Evolutionary conservation across 2,329 filamentous ascomycete genomes (phyloP).

Genomic region (Colletotrichum sp.): DNA sequence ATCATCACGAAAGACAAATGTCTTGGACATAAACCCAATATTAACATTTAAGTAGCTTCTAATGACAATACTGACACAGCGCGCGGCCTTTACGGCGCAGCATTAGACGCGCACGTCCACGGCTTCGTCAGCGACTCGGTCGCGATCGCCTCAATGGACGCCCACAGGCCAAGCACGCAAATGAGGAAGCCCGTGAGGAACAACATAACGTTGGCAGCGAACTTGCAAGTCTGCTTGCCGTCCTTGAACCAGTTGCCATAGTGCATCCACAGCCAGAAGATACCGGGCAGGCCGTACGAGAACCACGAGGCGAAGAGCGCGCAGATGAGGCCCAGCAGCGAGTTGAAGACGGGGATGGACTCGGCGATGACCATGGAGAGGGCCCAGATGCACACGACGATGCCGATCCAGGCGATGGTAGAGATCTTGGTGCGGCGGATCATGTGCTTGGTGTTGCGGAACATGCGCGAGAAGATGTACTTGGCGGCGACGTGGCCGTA

Average conservation of each 20-base stretch:
- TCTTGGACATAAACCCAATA: neutral
- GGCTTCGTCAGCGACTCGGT: slow-evolving; percentile 32
- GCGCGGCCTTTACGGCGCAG: neutral
- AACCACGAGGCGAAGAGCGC: slow-evolving; percentile 73
- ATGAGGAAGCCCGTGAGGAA: slow-evolving; percentile 38
- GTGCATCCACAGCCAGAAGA: slow-evolving; percentile 54
- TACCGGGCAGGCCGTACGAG: slow-evolving; percentile 54
- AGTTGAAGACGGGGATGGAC: slow-evolving; percentile 72
- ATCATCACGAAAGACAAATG: neutral
- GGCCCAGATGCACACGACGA: slow-evolving; percentile 61
- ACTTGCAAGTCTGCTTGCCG: slow-evolving; percentile 34
- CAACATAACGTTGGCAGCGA: slow-evolving; percentile 34
- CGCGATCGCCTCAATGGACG: slow-evolving; percentile 39
- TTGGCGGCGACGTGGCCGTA: slow-evolving; percentile 71
- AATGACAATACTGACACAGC: neutral
- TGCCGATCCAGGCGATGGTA: slow-evolving; percentile 61
- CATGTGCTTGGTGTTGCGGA: slow-evolving; percentile 62
- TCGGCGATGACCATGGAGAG: slow-evolving; percentile 72
- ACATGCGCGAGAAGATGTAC: slow-evolving; percentile 69
- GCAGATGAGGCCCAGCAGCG: slow-evolving; percentile 66
- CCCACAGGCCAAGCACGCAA: slow-evolving; percentile 44
- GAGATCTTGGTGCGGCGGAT: slow-evolving; percentile 54
- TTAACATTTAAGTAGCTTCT: neutral
- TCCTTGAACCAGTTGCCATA: slow-evolving; percentile 41
- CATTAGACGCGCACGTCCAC: slow-evolving; percentile 40